Evolutionary conservation across 2,329 filamentous ascomycete genomes (phyloP), one percentile per base, ranked within the genome.

Genomic region (Elsinoe australis): DNA sequence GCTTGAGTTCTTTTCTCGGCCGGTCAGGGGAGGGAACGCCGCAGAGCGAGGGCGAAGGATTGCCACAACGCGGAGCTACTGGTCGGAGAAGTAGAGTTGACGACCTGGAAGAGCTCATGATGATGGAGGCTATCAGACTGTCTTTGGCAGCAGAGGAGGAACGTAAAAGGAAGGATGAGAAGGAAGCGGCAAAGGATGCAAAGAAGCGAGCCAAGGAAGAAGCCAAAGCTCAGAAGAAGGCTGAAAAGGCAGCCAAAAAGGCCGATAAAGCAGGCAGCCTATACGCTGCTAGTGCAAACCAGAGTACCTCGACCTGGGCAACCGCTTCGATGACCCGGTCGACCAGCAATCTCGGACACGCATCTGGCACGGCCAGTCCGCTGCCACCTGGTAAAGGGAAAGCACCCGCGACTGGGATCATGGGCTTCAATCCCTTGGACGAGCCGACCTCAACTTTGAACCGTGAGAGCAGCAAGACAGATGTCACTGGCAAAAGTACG

Each of bases 91-190:
- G 66, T 49, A 75, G 87, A 22, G 79, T 94, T 61, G 87, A 94
- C 17, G 89, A 96, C 56, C 74, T 96, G 0, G 92, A 98, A 63
- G 90, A 95, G 41, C 85, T 98, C 72, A 98, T 98, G 92, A 88
- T 96, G 73, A 87, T 92, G 74, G 92, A 98, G 64, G 92, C 92
- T 0, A 94, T 98, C 39, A 76, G 92, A 31, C 66, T 95, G 22
- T 95, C 88, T 39, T 71, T 98, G n/a, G 88, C 85, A 0, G 83
- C 87, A 1, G 92, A 98, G 63, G 90, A 96, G 59, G 90, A 96
- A 33, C 78, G 90, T n/a, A 85, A 87, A 56, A 83, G 78, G 38
- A 92, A 87, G 59, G 82, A 85, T 41, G 86, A 92, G 44, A 90
- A 89, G 61, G 85, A 87, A 51, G 75, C 77, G 0, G 76, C 75